phyloP scores from a whole-genome alignment of 331 rosid genomes.

The Arachis monticola region DNA sequence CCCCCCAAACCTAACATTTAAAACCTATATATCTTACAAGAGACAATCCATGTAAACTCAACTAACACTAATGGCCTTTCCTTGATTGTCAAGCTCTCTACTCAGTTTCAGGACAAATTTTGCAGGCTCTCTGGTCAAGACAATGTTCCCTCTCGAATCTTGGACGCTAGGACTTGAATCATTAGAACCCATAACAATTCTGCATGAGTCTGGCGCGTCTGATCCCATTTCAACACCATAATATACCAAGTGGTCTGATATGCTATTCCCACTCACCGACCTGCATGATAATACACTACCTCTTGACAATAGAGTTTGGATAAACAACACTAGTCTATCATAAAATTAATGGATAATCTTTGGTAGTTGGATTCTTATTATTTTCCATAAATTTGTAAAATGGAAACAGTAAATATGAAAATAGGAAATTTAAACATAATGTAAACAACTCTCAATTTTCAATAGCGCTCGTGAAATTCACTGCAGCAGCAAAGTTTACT shows the following conservation, averaged over 20 bases:
- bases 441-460: too few relatives aligned
- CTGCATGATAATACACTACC: constrained; percentile 52
- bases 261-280: constrained; percentile 79
- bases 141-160: constrained; percentile 67
- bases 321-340: constrained; percentile 1
- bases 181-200: constrained; percentile 65
- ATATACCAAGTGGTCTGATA: constrained; percentile 76
- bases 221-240: constrained; percentile 65
- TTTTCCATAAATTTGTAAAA: too few relatives aligned
- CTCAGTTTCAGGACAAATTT: constrained; percentile 56
- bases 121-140: constrained; percentile 65
- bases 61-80: constrained; percentile 22
- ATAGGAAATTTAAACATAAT: too few relatives aligned
- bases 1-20: neutral
- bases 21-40: constrained; percentile 15
- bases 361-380: too few relatives aligned
- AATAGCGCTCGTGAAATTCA: neutral
- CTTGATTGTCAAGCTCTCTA: constrained; percentile 34
- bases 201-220: constrained; percentile 62
- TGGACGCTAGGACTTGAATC: constrained; percentile 39
- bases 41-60: constrained; percentile 35
- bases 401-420: too few relatives aligned
- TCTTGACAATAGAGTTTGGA: neutral
- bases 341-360: neutral
- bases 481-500: constrained; percentile 12